Conservation (phyloP, 768 basidiomycete species). For the Fistulinella prunicolor region DNA sequence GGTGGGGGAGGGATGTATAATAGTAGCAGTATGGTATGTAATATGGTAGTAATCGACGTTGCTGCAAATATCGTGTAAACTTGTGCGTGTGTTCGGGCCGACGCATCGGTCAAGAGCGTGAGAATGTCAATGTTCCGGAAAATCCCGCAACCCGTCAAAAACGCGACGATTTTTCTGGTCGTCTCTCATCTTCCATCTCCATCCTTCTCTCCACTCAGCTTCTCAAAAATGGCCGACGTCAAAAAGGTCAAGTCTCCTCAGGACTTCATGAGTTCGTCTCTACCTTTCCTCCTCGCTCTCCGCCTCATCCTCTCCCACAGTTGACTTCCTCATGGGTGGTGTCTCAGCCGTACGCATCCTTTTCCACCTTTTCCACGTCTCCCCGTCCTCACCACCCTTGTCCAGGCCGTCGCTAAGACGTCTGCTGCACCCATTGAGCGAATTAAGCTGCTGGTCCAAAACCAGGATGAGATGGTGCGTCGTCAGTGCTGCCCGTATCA, state of each 20-base stretch:
- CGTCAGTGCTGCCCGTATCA: neutral
- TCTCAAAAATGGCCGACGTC: constrained; percentile 69
- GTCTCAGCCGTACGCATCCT: constrained; percentile 71
- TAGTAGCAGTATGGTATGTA: constrained; percentile 16
- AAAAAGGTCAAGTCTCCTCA: constrained; percentile 87
- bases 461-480: constrained; percentile 99
- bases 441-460: constrained; percentile 97
- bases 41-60: constrained; percentile 10
- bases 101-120: constrained; percentile 29
- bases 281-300: neutral
- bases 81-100: constrained; percentile 7
- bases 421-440: constrained; percentile 99
- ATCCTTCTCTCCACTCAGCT: constrained; percentile 51
- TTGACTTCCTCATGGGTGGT: constrained; percentile 96
- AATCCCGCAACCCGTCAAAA: constrained; percentile 34
- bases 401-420: constrained; percentile 96
- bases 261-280: constrained; percentile 74
- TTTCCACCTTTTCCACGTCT: neutral
- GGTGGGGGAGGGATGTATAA: constrained; percentile 15
- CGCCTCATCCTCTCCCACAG: constrained; percentile 38
- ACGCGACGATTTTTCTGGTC: constrained; percentile 48
- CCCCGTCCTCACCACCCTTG: constrained; percentile 22
- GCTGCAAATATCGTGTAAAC: too few species aligned
- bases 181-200: constrained; percentile 43
- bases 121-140: constrained; percentile 27